These are phyloP conservation scores for Chlorella vulgaris DNA, from an alignment of 139 green algal species.

Conservation along the genomic window DNA sequence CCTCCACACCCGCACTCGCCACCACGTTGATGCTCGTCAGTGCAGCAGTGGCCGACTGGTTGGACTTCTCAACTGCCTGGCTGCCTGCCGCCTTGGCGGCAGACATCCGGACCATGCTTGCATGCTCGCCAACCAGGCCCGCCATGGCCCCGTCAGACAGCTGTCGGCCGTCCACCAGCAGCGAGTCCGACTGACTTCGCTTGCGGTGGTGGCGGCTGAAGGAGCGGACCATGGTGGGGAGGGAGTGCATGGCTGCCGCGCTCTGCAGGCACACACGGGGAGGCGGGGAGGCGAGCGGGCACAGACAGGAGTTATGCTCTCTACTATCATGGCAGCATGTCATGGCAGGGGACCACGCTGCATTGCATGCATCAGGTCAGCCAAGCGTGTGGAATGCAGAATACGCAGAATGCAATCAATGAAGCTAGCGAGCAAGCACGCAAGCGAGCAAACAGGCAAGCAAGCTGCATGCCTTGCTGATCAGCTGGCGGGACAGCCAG, in stretches of 20 bases:
- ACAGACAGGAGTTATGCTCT: too few species aligned
- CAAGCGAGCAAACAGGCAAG: neutral
- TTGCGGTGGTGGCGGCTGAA: slow-evolving; percentile 1
- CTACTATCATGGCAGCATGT: too few species aligned
- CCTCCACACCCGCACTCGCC: slow-evolving; percentile 6
- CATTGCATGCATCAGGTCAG: too few species aligned
- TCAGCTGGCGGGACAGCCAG: neutral
- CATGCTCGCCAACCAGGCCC: too few species aligned
- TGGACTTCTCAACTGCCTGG: neutral
- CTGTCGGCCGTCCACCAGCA: neutral
- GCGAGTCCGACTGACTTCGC: neutral
- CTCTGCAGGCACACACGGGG: neutral
- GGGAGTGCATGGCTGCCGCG: slow-evolving; percentile 18
- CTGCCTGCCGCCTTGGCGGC: too few species aligned
- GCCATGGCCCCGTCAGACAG: neutral
- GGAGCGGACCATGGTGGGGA: slow-evolving; percentile 8
- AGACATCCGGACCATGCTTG: too few species aligned
- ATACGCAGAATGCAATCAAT: too few species aligned
- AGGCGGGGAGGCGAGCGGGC: neutral
- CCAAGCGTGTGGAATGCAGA: too few species aligned
- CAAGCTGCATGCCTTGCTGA: neutral
- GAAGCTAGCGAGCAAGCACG: too few species aligned
- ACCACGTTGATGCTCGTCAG: slow-evolving; percentile 10
- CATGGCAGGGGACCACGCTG: too few species aligned
- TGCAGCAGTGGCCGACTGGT: neutral